Evolutionary conservation across 1,284 basidiomycete species (phyloP), one percentile per base, ranked within the genome.

Genomic region (Gomphus bonarii): DNA sequence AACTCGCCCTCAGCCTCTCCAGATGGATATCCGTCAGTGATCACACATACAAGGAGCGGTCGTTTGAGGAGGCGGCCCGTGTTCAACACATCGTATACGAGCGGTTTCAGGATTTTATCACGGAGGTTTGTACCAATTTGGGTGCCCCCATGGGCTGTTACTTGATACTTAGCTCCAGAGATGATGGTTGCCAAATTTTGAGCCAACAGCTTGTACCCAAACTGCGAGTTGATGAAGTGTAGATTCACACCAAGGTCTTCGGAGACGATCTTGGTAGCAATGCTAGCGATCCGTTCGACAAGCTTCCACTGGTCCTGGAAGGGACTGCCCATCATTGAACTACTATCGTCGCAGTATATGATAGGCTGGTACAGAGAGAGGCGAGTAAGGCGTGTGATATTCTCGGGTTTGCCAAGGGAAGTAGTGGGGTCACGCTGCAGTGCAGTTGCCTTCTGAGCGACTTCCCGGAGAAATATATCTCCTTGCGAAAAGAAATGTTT

Each of bases 361-460:
- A 56, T 40, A n/a, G 54, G 42, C 22, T 56, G 44, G 20, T 56
- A 56, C 20, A 56, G 35, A 7, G 54, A 49, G 18, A 56, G 54
- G 7, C 31, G 35, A 16, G 54, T 56, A 10, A 56, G 47, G 18
- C 54, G 54, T 11, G 30, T 5, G 47, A 56, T 56, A 22, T 56
- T 56, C 28, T 49, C 22, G 1, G 50, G 48, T 18, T 12, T 47
- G 12, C 54, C 54, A 3, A 56, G 44, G 8, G 33, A 18, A 10
- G 54, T 53, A 4, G 49, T 30, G 14, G n/a, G 54, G 47, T 53
- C 54, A 25, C 50, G 28, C 14, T 49, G 43, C 10, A 56, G 54
- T 3, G 30, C 20, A 14, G 31, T 30, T 8, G 54, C 54, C 20
- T 51, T 56, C 30, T 56, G 18, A 50, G 38, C 38, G 38, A 40